Evolutionary conservation across 306 rosid genomes (phyloP).

Genomic region (Trifolium subterraneum): DNA sequence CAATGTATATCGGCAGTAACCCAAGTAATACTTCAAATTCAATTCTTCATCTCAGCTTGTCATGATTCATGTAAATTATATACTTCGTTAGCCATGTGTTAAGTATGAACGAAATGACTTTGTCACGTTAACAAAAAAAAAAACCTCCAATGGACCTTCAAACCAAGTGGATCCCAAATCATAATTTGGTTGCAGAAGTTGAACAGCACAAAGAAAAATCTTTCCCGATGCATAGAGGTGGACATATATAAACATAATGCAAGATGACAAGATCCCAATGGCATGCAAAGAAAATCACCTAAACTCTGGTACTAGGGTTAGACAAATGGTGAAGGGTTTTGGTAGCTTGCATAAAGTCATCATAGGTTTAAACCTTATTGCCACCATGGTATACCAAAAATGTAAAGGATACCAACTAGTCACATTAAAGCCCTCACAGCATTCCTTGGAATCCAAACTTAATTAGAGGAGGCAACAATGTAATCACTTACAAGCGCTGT

Average conservation of each 20-base stretch:
- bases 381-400: slow-evolving; percentile 6
- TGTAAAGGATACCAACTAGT: not conserved
- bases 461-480: slow-evolving; percentile 11
- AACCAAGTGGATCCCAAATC: slow-evolving; percentile 13
- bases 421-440: not conserved
- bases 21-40: slow-evolving; percentile 4
- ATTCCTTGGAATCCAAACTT: slow-evolving; percentile 28
- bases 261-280: not conserved
- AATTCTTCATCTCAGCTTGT: not conserved
- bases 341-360: not conserved
- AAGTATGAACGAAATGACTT: slow-evolving; percentile 6
- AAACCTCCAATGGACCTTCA: slow-evolving; percentile 1
- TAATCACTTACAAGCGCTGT: not conserved
- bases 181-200: slow-evolving; percentile 17
- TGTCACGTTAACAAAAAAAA: not conserved
- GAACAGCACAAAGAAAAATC: slow-evolving; percentile 9
- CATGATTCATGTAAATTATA: slow-evolving; percentile 1
- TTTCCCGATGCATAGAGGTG: not conserved
- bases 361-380: not conserved
- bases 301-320: not conserved
- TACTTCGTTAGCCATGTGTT: not conserved
- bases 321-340: slow-evolving; percentile 2
- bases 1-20: not conserved
- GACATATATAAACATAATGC: not conserved
- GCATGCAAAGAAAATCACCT: slow-evolving; percentile 10